Conservation (phyloP, 352 stramenopile genomes). For the Plasmopara viticola region DNA sequence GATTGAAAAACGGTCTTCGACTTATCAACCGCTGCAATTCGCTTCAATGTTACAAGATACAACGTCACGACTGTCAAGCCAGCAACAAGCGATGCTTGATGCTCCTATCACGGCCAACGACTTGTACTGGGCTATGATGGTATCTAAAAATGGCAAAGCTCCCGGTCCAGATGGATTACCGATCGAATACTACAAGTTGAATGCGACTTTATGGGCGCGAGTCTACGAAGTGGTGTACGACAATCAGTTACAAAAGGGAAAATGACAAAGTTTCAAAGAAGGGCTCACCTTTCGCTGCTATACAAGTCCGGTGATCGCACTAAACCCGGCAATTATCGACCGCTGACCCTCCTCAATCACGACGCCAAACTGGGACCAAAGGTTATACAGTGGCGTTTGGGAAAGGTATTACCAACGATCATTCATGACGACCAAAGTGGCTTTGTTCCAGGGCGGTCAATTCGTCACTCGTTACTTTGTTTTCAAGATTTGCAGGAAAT, state of each 20-base stretch:
- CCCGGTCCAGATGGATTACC: constrained; percentile 8
- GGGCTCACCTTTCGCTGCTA: constrained; percentile 5
- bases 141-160: constrained; percentile 5
- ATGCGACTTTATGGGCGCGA: neutral
- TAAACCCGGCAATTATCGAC: constrained; percentile 2
- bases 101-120: constrained; percentile 10
- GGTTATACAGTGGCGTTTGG: constrained; percentile 1
- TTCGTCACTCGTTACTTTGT: constrained; percentile 8
- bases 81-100: neutral
- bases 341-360: constrained; percentile 13
- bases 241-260: constrained; percentile 3
- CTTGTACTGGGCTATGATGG: constrained; percentile 13
- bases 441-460: constrained; percentile 5
- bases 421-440: constrained; percentile 14
- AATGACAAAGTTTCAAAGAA: constrained; percentile 15
- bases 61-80: neutral
- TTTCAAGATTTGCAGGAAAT: constrained; percentile 12
- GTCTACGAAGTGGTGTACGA: constrained; percentile 9
- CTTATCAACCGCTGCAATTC: neutral
- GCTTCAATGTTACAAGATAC: neutral
- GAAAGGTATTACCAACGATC: constrained; percentile 1
- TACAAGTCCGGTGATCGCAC: constrained; percentile 5
- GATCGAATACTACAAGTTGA: neutral
- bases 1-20: neutral
- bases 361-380: constrained; percentile 5